These are phyloP conservation scores for Lentinula edodes DNA, from an alignment of 768 basidiomycete genomes.

Conservation along the genomic window DNA sequence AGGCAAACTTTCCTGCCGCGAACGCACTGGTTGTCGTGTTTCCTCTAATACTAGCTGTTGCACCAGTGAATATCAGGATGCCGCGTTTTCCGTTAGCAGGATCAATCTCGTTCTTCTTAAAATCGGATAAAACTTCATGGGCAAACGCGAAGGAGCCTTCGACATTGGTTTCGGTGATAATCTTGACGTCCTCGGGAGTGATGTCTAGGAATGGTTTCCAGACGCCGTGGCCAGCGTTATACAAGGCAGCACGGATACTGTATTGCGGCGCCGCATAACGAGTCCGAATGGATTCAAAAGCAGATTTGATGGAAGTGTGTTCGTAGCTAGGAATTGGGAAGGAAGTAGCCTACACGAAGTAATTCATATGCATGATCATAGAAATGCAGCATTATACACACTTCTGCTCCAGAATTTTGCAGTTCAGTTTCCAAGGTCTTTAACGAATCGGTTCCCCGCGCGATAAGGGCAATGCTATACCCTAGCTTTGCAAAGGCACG, in stretches of 20 bases:
- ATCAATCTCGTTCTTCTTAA: conserved; percentile 52
- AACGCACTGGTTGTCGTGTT: conserved; percentile 58
- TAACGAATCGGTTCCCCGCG: conserved; percentile 49
- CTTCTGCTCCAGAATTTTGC: conserved; percentile 53
- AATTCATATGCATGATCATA: background rate
- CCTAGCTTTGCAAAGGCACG: conserved; percentile 57
- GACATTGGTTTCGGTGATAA: conserved; percentile 45
- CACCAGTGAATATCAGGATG: conserved; percentile 67
- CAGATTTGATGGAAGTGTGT: conserved; percentile 42
- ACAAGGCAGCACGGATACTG: conserved; percentile 54
- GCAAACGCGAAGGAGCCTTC: conserved; percentile 61
- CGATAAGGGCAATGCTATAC: conserved; percentile 63
- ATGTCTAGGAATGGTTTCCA: conserved; percentile 68
- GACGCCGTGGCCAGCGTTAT: conserved; percentile 51
- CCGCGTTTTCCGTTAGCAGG: conserved; percentile 51
- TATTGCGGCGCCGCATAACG: conserved; percentile 43
- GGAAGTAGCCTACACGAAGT: conserved; percentile 38
- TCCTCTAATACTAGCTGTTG: conserved; percentile 62
- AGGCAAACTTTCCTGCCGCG: conserved; percentile 58
- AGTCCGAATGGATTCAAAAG: conserved; percentile 38
- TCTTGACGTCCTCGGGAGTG: conserved; percentile 50
- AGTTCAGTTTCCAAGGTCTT: conserved; percentile 50
- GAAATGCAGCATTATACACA: conserved; percentile 16
- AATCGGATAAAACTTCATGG: conserved; percentile 50
- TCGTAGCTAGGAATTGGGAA: conserved; percentile 52